Evolutionary conservation across 768 basidiomycete species (phyloP).

Genomic region (Rhizopogon vinicolor): DNA sequence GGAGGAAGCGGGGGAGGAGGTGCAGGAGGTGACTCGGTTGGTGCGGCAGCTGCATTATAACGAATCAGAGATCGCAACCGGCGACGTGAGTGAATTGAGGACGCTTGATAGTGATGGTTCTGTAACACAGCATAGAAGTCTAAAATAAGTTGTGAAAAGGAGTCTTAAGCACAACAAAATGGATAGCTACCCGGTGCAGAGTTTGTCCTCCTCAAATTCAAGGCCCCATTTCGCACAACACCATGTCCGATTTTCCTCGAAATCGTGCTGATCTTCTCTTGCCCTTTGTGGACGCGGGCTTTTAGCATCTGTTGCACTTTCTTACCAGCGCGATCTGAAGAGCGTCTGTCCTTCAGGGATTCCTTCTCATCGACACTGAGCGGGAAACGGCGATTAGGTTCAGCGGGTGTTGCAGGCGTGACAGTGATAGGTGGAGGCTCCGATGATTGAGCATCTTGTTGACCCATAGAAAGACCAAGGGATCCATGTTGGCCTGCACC

Average conservation of each 20-base stretch:
- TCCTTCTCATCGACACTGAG: conserved; percentile 14
- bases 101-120: conserved; percentile 64
- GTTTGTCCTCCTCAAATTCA: conserved; percentile 48
- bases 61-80: conserved; percentile 47
- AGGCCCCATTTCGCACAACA: conserved; percentile 47
- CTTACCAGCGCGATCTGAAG: conserved; percentile 50
- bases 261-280: conserved; percentile 68
- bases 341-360: conserved; percentile 14
- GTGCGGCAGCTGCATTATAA: conserved; percentile 20
- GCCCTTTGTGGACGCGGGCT: conserved; percentile 67
- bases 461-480: conserved; percentile 2
- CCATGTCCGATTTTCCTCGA: conserved; percentile 74
- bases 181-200: conserved; percentile 62
- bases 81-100: conserved; percentile 80
- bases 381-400: conserved; percentile 16
- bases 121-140: conserved; percentile 68
- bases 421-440: conserved; percentile 45
- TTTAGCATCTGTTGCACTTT: conserved; percentile 76
- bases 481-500: not conserved
- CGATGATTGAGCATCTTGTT: not conserved
- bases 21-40: conserved; percentile 30
- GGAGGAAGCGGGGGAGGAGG: conserved; percentile 32
- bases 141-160: conserved; percentile 18
- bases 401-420: conserved; percentile 56
- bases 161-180: not conserved